A percentile compares a stretch with the other conserved stretches of the same genome.
These are phyloP conservation scores for Middelhovenomyces tepae DNA, from an alignment of 805 yeast genomes.

Conservation along the genomic window DNA sequence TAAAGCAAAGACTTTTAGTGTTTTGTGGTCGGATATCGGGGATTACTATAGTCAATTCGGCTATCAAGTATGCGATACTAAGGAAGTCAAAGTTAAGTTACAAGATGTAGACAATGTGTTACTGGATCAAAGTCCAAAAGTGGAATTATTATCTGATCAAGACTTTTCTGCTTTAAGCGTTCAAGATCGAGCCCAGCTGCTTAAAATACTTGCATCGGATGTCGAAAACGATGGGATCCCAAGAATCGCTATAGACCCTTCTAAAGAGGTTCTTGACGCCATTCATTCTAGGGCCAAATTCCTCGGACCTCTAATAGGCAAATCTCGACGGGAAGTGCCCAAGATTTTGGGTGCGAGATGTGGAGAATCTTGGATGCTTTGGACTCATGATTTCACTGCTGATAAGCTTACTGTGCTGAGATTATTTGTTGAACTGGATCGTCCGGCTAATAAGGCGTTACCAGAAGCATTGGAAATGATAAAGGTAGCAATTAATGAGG, in stretches of 20 bases:
- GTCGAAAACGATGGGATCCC: slow-evolving; percentile 17
- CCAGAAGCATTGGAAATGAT: slow-evolving; percentile 25
- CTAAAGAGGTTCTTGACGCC: slow-evolving; percentile 5
- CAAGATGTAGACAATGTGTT: too few species aligned
- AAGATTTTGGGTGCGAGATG: slow-evolving; percentile 19
- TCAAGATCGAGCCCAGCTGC: neutral
- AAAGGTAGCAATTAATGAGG: slow-evolving; percentile 24
- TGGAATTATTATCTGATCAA: too few species aligned
- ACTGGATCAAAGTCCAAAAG: too few species aligned
- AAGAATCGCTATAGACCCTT: slow-evolving; percentile 17
- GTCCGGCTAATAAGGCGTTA: slow-evolving; percentile 15
- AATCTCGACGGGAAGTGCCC: slow-evolving; percentile 11
- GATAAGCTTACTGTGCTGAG: slow-evolving; percentile 17
- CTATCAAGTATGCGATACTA: slow-evolving; percentile 15
- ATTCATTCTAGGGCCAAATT: slow-evolving; percentile 17
- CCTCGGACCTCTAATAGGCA: slow-evolving; percentile 12
- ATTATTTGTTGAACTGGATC: slow-evolving; percentile 6
- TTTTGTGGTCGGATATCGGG: slow-evolving; percentile 68
- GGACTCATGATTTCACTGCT: slow-evolving; percentile 21
- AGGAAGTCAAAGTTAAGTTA: slow-evolving; percentile 8
- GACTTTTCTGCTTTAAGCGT: neutral
- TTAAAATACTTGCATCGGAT: slow-evolving; percentile 6
- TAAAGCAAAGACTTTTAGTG: slow-evolving; percentile 26
- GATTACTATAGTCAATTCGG: slow-evolving; percentile 59
- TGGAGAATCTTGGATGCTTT: slow-evolving; percentile 19